Percentiles rank a stretch among this genome's conserved stretches.
Conservation (phyloP, 768 basidiomycete genomes). For the Trametes maxima region DNA sequence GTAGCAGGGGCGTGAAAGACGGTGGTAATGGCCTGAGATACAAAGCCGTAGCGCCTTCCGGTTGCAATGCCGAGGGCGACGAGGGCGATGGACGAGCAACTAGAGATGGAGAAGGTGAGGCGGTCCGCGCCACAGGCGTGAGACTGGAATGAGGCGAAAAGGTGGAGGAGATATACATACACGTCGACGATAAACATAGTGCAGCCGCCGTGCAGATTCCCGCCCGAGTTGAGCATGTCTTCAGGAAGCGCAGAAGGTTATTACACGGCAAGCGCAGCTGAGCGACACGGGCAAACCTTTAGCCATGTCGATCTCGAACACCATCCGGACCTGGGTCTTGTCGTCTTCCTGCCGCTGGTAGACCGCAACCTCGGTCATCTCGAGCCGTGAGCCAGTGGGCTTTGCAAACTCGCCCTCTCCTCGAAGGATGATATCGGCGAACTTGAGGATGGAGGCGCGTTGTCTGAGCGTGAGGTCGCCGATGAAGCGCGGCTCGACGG, state of each 20-base stretch:
- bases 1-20: conserved; percentile 19
- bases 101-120: not conserved
- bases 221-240: conserved; percentile 21
- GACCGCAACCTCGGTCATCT: conserved; percentile 15
- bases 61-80: conserved; percentile 15
- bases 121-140: not conserved
- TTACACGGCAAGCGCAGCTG: not conserved
- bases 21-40: conserved; percentile 20
- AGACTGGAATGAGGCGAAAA: not conserved
- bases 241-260: not conserved
- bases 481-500: not conserved
- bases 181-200: conserved; percentile 18
- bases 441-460: conserved; percentile 6
- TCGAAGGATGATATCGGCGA: conserved; percentile 4
- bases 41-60: not conserved
- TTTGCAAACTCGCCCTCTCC: conserved; percentile 1
- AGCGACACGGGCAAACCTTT: conserved; percentile 1
- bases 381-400: not conserved
- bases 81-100: conserved; percentile 21
- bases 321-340: conserved; percentile 14
- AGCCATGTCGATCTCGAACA: conserved; percentile 11
- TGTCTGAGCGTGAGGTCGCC: not conserved
- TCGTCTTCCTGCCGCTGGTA: conserved; percentile 17
- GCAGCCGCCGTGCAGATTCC: conserved; percentile 22
- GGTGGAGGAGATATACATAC: conserved; percentile 1